phyloP scores from a whole-genome alignment of 305 asterid genomes.

The Rubia peregrina region DNA sequence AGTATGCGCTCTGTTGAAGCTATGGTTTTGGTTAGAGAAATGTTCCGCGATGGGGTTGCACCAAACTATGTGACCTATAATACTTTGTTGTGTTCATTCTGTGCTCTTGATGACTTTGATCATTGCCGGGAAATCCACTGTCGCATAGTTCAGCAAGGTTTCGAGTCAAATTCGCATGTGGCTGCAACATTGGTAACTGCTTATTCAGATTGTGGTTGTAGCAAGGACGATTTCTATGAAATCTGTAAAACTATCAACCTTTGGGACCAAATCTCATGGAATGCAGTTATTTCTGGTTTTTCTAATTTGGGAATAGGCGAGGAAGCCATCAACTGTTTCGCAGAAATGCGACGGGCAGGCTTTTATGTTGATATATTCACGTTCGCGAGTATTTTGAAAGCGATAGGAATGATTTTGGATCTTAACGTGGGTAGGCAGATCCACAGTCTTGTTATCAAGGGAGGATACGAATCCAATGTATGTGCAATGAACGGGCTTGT shows the following conservation, averaged over 20 bases:
- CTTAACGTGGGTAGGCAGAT: slow-evolving; percentile 45
- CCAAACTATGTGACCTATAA: slow-evolving; percentile 38
- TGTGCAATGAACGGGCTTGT: slow-evolving; percentile 44
- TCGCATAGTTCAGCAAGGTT: slow-evolving; percentile 41
- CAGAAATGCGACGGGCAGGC: slow-evolving; percentile 38
- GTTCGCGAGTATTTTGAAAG: slow-evolving; percentile 45
- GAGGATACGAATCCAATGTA: slow-evolving; percentile 26
- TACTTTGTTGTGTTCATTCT: slow-evolving; percentile 42
- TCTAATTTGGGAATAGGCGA: slow-evolving; percentile 40
- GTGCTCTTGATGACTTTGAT: slow-evolving; percentile 31
- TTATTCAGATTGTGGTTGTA: slow-evolving; percentile 42
- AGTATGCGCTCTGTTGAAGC: slow-evolving; percentile 27
- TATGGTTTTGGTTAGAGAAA: slow-evolving; percentile 40
- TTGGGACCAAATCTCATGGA: slow-evolving; percentile 61
- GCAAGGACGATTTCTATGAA: slow-evolving; percentile 28
- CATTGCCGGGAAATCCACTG: slow-evolving; percentile 50
- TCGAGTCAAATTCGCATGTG: slow-evolving; percentile 34
- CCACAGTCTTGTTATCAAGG: slow-evolving; percentile 42
- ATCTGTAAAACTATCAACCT: slow-evolving; percentile 26
- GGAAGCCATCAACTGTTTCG: slow-evolving; percentile 39
- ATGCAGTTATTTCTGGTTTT: slow-evolving; percentile 55
- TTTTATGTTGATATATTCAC: slow-evolving; percentile 36
- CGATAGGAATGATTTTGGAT: slow-evolving; percentile 38
- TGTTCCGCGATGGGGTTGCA: slow-evolving; percentile 31
- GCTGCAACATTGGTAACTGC: slow-evolving; percentile 35